Base-by-base conservation (phyloP, 306 rosid genomes). In the Begonia loranthoides region DNA sequence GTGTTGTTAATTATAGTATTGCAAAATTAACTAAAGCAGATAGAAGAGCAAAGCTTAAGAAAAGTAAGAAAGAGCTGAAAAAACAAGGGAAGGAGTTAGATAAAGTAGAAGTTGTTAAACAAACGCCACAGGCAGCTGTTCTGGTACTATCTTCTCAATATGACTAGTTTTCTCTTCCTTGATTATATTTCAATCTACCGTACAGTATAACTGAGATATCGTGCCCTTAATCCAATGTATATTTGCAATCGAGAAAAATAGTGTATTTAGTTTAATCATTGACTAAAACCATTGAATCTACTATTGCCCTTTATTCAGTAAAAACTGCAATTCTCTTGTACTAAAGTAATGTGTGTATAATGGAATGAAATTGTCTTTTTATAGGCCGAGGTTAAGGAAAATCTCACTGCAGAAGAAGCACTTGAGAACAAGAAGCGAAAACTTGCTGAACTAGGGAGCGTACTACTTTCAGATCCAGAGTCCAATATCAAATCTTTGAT, bases 361-460 rank as follows among this genome's bases (percentile, higher is more conserved):
- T 56, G 2, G 15, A 55, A 15, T 47, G 41, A 10, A 57, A 22
- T 57, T 46, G 44, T 63, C 50, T 49, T 56, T 68, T 40, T 45
- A 49, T 71, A 90, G 99, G 99, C 80, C n/a, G 95, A 82, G 81
- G 87, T 90, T 56, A 70, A 78, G 71, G 68, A 78, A 67, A 94
- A 86, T 61, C 81, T 90, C 50, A 74, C 90, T 38, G 82, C 82
- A 58, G 99, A 86, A 73, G 78, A 90, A 71, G 73, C 76, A 58
- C 76, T 80, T 76, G 94, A 90, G 76, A 74, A 52, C 71, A 82
- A 90, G 76, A 90, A 80, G 78, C 52, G 58, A 58, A 86, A 78
- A 66, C 87, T 90, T 73, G 99, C 99, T 21, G 99, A 90, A 76
- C 76, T 86, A 61, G 99, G 99, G 70, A 76, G 67, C 60, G 76